These are phyloP conservation scores for Peronosclerospora sorghi DNA, from an alignment of 352 stramenopile species.

Conservation along the genomic window DNA sequence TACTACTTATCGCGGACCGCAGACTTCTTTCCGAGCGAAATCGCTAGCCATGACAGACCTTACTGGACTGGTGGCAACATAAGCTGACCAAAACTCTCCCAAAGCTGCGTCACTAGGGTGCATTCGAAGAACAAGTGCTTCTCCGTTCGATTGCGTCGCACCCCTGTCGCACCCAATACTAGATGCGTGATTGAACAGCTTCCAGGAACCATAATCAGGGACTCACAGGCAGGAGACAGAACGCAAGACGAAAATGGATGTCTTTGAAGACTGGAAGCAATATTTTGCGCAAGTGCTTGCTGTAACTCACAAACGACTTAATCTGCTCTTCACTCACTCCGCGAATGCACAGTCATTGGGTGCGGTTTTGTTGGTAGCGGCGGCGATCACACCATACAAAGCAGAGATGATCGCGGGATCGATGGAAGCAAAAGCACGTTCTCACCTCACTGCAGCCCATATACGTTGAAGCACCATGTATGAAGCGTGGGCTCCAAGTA, in stretches of 20 bases:
- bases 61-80: background rate
- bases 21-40: background rate
- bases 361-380: background rate
- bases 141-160: background rate
- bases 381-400: background rate
- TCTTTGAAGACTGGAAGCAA: background rate
- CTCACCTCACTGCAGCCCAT: background rate
- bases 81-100: background rate
- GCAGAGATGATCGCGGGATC: background rate
- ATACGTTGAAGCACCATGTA: background rate
- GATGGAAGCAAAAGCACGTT: background rate
- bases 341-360: background rate
- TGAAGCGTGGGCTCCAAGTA: no score
- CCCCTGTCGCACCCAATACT: background rate
- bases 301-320: background rate
- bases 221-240: constrained; percentile 1
- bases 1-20: background rate
- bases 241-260: constrained; percentile 1
- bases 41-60: background rate
- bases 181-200: background rate
- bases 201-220: background rate
- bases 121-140: constrained; percentile 4
- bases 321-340: background rate
- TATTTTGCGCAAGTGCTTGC: constrained; percentile 1
- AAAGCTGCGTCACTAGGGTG: constrained; percentile 1